Base-by-base conservation (phyloP, 2,329 filamentous ascomycete genomes). In the Rutstroemia sp. region DNA sequence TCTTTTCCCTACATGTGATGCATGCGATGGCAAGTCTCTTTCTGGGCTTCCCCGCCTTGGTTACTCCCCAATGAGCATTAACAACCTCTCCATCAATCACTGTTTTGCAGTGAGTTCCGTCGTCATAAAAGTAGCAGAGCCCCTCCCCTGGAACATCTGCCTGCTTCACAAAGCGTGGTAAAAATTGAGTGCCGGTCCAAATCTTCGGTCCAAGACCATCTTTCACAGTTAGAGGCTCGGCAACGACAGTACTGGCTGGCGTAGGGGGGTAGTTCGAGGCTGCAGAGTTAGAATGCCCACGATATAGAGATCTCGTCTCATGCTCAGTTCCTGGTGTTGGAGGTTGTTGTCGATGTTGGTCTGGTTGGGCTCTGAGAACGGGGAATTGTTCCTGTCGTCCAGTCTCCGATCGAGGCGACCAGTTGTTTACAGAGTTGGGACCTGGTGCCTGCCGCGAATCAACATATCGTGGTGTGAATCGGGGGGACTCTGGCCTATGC, bases 1-100 rank as follows among this genome's bases (percentile, higher is more conserved):
- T 96, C 82, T 96, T 96, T 73, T 96, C 91, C 51, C 92, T 83
- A 70, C 92, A 96, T 12, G 90, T 94, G 57, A 95, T 79, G 68
- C 92, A 96, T n/a, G 90, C 90, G 69, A 95, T 91, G 23, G 92
- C 91, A 56, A 96, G 78, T 56, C 92, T 81, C 74, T 96, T 96
- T 63, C 92, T 83, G 48, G 92, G 91, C 74, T 95, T 96, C 14
- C 92, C 92, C 2, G 92, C 91, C 73, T 96, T 96, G 38, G 92
- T 96, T 9, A 95, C 84, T 16, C 92, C 91, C 92, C 92, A 96
- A 63, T 89, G 88, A 1, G 91, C 89, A 69, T 95, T 96, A 51
- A 96, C 90, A 0, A 79, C 78, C 68, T 95, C 88, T 17, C 91
- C 91, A 64, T 95, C 89, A 61, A 95, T 92, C 27, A 88, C 76